A percentile compares a stretch with the other conserved stretches of the same genome.
These are phyloP conservation scores for Aspergillus flavus DNA, from an alignment of 2,329 filamentous ascomycete species.

Conservation along the genomic window DNA sequence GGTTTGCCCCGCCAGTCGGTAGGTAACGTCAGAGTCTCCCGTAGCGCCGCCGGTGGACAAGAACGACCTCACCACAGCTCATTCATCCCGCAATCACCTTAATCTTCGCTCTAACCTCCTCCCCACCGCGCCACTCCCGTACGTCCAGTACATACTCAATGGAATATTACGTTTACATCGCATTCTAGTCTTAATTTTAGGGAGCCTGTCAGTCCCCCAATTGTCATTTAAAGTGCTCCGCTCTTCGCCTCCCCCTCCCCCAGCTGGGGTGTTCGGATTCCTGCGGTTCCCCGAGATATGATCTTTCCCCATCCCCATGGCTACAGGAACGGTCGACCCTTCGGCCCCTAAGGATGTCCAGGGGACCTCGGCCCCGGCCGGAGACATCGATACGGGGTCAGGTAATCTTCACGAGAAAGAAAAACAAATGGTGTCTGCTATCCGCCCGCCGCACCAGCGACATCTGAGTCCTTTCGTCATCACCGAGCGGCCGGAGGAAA, in stretches of 20 bases:
- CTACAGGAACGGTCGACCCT: slow-evolving; percentile 42
- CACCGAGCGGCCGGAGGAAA: slow-evolving; percentile 40
- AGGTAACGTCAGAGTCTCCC: slow-evolving; percentile 30
- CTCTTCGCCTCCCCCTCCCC: neutral
- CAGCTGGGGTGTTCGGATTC: neutral
- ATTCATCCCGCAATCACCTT: slow-evolving; percentile 6
- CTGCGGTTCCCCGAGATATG: slow-evolving; percentile 33
- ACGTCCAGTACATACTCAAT: neutral
- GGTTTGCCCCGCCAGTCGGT: slow-evolving; percentile 27
- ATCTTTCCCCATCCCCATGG: slow-evolving; percentile 39
- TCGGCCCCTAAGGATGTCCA: slow-evolving; percentile 34
- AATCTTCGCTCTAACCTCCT: neutral
- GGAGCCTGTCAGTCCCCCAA: slow-evolving; percentile 13
- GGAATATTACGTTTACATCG: slow-evolving; percentile 8
- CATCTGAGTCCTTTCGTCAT: slow-evolving; percentile 41
- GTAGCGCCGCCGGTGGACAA: slow-evolving; percentile 15
- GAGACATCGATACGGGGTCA: slow-evolving; percentile 18
- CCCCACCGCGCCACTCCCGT: neutral
- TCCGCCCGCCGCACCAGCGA: slow-evolving; percentile 32
- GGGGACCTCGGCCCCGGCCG: slow-evolving; percentile 23
- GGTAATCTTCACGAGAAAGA: slow-evolving; percentile 32
- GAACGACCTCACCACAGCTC: neutral
- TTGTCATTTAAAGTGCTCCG: slow-evolving; percentile 12
- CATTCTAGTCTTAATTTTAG: slow-evolving; percentile 1
- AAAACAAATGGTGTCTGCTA: slow-evolving; percentile 32